Conservation (phyloP, 78 protist species). For the Parvularia atlantis region DNA sequence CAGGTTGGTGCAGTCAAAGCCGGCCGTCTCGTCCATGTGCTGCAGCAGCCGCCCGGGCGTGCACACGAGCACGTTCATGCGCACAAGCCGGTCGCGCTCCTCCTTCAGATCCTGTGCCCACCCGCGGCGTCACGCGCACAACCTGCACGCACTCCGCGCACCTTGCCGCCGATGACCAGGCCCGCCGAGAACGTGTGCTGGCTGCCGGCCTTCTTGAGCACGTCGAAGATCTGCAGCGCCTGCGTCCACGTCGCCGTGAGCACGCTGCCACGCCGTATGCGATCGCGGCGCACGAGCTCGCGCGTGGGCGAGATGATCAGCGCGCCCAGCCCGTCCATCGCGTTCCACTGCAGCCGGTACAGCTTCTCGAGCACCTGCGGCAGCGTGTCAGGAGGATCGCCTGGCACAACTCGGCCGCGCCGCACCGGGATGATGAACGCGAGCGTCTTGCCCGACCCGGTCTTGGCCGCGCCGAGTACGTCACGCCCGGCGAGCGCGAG, state of each 20-base stretch:
- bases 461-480: conserved; percentile 88
- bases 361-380: conserved; percentile 70
- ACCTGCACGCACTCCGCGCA: too few relatives aligned
- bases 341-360: conserved; percentile 59
- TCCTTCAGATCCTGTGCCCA: neutral
- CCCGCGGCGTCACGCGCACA: conserved; percentile 40
- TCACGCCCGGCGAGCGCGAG: conserved; percentile 80
- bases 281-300: conserved; percentile 55
- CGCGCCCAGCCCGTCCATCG: conserved; percentile 86
- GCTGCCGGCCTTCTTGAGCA: conserved; percentile 50
- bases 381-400: too few relatives aligned
- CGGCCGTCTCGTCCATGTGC: conserved; percentile 86
- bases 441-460: conserved; percentile 94
- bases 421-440: conserved; percentile 78
- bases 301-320: conserved; percentile 94
- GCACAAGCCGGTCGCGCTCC: conserved; percentile 32
- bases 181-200: conserved; percentile 79
- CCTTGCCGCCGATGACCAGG: conserved; percentile 86
- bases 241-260: neutral
- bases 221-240: conserved; percentile 95
- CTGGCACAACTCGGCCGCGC: neutral
- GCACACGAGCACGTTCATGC: conserved; percentile 81
- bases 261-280: neutral
- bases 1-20: conserved; percentile 47
- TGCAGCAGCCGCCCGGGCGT: conserved; percentile 98